Base-by-base conservation (phyloP, 2,329 filamentous ascomycete species). In the Fusarium armeniacum region DNA sequence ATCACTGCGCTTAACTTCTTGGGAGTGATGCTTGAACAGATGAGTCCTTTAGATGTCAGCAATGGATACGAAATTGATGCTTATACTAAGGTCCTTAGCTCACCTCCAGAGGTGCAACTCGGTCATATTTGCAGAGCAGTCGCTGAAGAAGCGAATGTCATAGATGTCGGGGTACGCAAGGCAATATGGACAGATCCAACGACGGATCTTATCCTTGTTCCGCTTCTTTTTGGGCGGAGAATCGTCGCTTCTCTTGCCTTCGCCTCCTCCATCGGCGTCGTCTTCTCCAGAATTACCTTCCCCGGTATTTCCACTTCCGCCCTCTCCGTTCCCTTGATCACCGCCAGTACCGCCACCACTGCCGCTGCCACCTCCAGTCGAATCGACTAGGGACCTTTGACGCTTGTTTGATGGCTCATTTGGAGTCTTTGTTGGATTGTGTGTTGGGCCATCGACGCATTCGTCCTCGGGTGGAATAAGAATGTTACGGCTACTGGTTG, bases 221-320 rank as follows among this genome's bases (percentile, higher is more conserved):
- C 36, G 36, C 18, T 38, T 38, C 1, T 38, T 38, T 38, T 12
- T 38, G 1, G 36, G 36, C 0, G 18, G 36, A 3, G 36, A 38
- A 6, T 38, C 18, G 5, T 10, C 18, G 4, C 20, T 38, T 20
- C 18, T 38, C 36, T 38, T n/a, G 10, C 36, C 36, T 2, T 38
- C 9, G 18, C 10, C 36, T 38, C 10, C 12, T 38, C 11, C 36
- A 38, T 38, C 36, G 11, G 36, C 10, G 36, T 10, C 10, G 36
- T 38, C 18, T 3, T n/a, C 0, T 12, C 36, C 2, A 10, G 18
- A n/a, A 1, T 28, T 28, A 28, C 26, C 26, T 28, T n/a, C 0
- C 5, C 18, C 1, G 18, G 10, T 5, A 0, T n/a, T n/a, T 12
- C 18, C 36, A 38, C 33, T 18, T 3, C 10, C 10, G 20, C 36